Evolutionary conservation across 2,329 filamentous ascomycete genomes (phyloP).

Genomic region (Acephala macrosclerotiorum): DNA sequence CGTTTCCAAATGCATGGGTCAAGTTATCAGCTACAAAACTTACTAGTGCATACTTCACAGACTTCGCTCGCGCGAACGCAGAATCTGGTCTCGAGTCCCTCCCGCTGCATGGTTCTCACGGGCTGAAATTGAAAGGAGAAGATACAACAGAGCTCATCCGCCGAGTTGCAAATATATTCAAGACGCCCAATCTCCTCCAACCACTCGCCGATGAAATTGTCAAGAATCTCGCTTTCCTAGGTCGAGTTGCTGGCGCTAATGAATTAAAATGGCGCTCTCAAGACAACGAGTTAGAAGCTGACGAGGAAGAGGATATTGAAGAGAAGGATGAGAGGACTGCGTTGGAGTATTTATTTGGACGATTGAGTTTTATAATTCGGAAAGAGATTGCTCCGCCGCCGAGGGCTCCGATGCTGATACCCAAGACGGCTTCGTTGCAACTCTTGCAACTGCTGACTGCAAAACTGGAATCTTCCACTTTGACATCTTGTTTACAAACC

Average conservation of each 20-base stretch:
- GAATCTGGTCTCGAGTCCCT: slow-evolving; percentile 59
- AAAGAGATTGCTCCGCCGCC: slow-evolving; percentile 74
- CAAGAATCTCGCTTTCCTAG: slow-evolving; percentile 85
- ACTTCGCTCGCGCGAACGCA: slow-evolving; percentile 73
- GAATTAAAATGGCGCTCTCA: slow-evolving; percentile 54
- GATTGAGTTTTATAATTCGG: slow-evolving; percentile 80
- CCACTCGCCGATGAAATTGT: slow-evolving; percentile 80
- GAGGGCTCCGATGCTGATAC: slow-evolving; percentile 67
- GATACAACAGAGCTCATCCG: slow-evolving; percentile 68
- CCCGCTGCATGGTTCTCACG: slow-evolving; percentile 73
- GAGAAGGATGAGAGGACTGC: slow-evolving; percentile 55
- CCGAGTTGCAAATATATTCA: slow-evolving; percentile 60
- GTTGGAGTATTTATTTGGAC: slow-evolving; percentile 79
- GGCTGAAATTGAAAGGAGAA: slow-evolving; percentile 69
- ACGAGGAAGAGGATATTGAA: slow-evolving; percentile 52
- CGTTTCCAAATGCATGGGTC: slow-evolving; percentile 75
- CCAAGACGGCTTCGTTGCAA: slow-evolving; percentile 78
- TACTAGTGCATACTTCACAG: slow-evolving; percentile 78
- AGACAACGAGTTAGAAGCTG: slow-evolving; percentile 50
- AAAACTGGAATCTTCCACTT: slow-evolving; percentile 62
- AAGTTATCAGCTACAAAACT: slow-evolving; percentile 80
- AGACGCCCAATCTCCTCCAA: slow-evolving; percentile 71
- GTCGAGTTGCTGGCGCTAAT: slow-evolving; percentile 68
- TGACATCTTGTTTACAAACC: slow-evolving; percentile 68
- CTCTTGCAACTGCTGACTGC: slow-evolving; percentile 75